Evolutionary conservation across 2,329 filamentous ascomycete genomes (phyloP), one percentile per base, ranked within the genome.

Genomic region (Xylaria multiplex): DNA sequence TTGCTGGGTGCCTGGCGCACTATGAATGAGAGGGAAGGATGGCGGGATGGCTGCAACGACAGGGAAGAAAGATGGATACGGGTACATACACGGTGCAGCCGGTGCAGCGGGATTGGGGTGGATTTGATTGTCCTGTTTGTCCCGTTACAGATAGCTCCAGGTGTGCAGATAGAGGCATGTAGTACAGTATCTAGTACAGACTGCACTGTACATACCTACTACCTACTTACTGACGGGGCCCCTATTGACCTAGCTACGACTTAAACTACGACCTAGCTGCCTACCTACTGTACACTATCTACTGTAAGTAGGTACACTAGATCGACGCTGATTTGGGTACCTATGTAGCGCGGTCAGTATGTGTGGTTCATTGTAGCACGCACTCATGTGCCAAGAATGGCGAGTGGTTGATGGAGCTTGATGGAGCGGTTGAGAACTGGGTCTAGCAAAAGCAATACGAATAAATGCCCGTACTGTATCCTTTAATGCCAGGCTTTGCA

Each of bases 401-500:
- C 54, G 54, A 63, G 42, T 48, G 30, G 53, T 42, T 22, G 64
- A 56, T 19, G 32, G 14, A 32, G 52, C 27, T 27, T 27, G 27
- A 27, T 27, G 27, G 27, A 27, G 27, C 22, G 46, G 53, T 59
- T 27, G 30, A 59, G 14, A 49, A 53, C 54, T 68, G 66, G 62
- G 56, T 45, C 45, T 50, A 16, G 35, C 53, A 52, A 56, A 49
- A 65, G 53, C 45, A 67, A 61, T 56, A 57, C 59, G 59, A 61
- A 54, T 37, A 13, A 9, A 37, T 64, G 64, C 54, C 52, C 48
- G 48, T 62, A 52, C 52, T 46, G 48, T 62, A 57, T 61, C 52
- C 46, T 53, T 62, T 62, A 6, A 59, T 54, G 62, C 50, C 37
- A 48, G 54, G 49, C 50, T 53, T 46, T 30, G 46, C 45, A 65